Base-by-base conservation (phyloP, 225 moss, liverwort and hornwort species). In the Takakia lepidozioides region DNA sequence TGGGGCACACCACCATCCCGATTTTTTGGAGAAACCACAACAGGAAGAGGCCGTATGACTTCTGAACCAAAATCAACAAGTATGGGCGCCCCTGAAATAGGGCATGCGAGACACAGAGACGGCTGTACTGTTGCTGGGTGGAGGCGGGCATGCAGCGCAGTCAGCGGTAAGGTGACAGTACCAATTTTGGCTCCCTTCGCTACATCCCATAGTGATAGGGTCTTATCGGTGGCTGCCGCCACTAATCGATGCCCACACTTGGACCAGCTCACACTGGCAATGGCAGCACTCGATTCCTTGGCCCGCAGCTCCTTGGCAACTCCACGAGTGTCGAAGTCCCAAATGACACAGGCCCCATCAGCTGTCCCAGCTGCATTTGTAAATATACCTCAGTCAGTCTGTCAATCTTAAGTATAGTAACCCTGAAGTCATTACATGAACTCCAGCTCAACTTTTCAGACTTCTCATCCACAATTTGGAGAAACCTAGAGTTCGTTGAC, bases 311-410 rank as follows among this genome's bases (percentile, higher is more conserved):
- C 95, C 67, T 85, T 90, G 5, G 87, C 90, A 4, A 98, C 90
- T 45, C 95, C 95, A 39, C 95, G 76, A n/a, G 95, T 98, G 46
- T 98, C 95, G 41, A 98, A 98, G 68, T 98, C 90, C 95, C 95
- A 98, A 38, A 98, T 78, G 27, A 91, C 65, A 57, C 90, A 98
- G 18, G 84, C 68, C 48, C 95, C 90, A 59, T 98, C 90, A 66
- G 77, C 69, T 62, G 90, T 90, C 42, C 95, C 95, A 51, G 95
- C 95, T 87, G 72, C 50, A 34, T 10, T n/a, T n/a, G n/a, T n/a
- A n/a, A n/a, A n/a, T n/a, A n/a, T n/a, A n/a, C n/a, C n/a, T n/a
- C n/a, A n/a, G n/a, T n/a, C n/a, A n/a, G n/a, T n/a, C n/a, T n/a
- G n/a, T n/a, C n/a, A n/a, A n/a, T n/a, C n/a, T n/a, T n/a, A n/a